Percentiles rank a stretch among this genome's conserved stretches.
phyloP scores from a whole-genome alignment of 495 filamentous ascomycete genomes.

The Neurospora sp. region DNA sequence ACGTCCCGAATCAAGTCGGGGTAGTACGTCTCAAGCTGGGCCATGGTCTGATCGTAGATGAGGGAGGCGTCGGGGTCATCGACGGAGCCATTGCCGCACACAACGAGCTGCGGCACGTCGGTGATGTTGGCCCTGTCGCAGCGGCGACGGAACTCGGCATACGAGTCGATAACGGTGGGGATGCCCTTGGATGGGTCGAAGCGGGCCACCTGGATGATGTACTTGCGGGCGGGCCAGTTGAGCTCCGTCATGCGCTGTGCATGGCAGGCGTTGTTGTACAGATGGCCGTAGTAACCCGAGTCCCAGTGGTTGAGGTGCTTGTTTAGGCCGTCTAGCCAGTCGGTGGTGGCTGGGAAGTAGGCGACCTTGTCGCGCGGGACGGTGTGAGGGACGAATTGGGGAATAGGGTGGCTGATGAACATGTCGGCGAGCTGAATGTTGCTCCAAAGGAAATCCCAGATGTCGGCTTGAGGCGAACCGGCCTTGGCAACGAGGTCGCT shows the following conservation, averaged over 20 bases:
- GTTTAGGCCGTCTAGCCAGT: slow-evolving; percentile 86
- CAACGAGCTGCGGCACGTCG: slow-evolving; percentile 61
- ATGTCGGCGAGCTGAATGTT: slow-evolving; percentile 62
- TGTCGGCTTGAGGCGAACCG: slow-evolving; percentile 59
- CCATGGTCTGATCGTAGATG: slow-evolving; percentile 63
- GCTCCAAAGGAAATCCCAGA: slow-evolving; percentile 71
- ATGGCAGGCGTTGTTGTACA: slow-evolving; percentile 59
- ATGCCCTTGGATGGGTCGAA: slow-evolving; percentile 88
- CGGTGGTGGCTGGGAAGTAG: slow-evolving; percentile 76
- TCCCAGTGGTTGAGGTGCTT: slow-evolving; percentile 70
- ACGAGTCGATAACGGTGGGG: slow-evolving; percentile 67
- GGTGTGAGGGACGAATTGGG: slow-evolving; percentile 60
- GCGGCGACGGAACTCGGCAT: slow-evolving; percentile 58
- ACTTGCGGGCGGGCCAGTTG: slow-evolving; percentile 59
- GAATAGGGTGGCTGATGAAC: slow-evolving; percentile 80
- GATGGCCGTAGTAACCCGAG: slow-evolving; percentile 61
- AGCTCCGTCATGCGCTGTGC: slow-evolving; percentile 52
- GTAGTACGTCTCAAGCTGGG: slow-evolving; percentile 49
- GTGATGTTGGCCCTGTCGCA: slow-evolving; percentile 36
- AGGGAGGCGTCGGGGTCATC: slow-evolving; percentile 74
- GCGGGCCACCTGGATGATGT: slow-evolving; percentile 74
- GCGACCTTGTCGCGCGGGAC: slow-evolving; percentile 59
- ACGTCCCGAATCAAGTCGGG: slow-evolving; percentile 45
- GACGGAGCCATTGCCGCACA: slow-evolving; percentile 70
- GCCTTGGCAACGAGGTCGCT: slow-evolving; percentile 56